Base-by-base conservation (phyloP, 2,329 filamentous ascomycete species). In the Furcasterigmium furcatum region DNA sequence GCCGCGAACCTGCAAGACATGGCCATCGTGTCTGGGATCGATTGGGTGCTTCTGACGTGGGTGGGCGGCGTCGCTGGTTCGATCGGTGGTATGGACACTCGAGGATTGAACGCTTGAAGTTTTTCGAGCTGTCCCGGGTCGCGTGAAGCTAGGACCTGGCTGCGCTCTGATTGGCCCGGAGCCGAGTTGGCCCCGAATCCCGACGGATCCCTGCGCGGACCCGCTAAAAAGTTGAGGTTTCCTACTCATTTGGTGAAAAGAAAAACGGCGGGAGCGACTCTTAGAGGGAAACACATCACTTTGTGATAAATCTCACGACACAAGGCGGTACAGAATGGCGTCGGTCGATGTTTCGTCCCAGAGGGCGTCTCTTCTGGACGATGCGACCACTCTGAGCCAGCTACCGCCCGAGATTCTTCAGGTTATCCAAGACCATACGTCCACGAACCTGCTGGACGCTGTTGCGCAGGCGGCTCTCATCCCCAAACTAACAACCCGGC, bases 321-420 rank as follows among this genome's bases (percentile, higher is more conserved):
- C 16, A 16, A 18, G 18, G n/a, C n/a, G 9, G 34, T 18, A 36
- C 34, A 64, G 58, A 63, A 84, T 83, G 79, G 72, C 74, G 55
- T 64, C 66, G 54, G 71, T 80, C 65, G 74, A 80, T 60, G 68
- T 81, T 60, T 75, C 71, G 57, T 65, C 64, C 59, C 74, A 78
- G 67, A 73, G 71, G 64, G 66, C 72, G 68, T 74, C 73, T 69
- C 70, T 82, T 62, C 68, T 85, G 45, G 65, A 68, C 56, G 76
- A 84, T 54, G 62, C 71, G 64, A 66, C 65, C 57, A 68, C 74
- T 49, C 65, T 85, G 55, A 65, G 74, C 51, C 71, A 84, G 55
- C 65, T 95, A 55, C 87, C 90, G 34, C 67, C 73, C 54, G 87
- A 91, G 70, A 72, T 94, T 61, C 70, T 85, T 53, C 73, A 80